Percentiles rank a stretch among this genome's conserved stretches.
Evolutionary conservation across 805 yeast genomes (phyloP).

Genomic region (Metschnikowia amazonensis): DNA sequence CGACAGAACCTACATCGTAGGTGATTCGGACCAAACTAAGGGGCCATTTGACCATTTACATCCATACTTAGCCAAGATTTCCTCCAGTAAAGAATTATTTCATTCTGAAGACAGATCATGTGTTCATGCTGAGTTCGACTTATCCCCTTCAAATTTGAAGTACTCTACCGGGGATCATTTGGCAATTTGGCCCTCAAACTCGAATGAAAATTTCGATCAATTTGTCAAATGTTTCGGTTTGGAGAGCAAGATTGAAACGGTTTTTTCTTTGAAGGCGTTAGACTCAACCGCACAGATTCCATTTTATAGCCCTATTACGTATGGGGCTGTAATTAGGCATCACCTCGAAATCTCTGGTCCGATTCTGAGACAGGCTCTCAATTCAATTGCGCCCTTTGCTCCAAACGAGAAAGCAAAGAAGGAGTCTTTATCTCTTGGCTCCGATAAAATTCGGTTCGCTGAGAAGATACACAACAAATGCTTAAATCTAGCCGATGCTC

Average conservation of each 20-base stretch:
- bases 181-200: slow-evolving; percentile 91
- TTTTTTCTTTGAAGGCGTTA: slow-evolving; percentile 60
- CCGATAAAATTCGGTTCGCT: slow-evolving; percentile 68
- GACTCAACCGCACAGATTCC: slow-evolving; percentile 66
- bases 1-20: slow-evolving; percentile 41
- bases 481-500: slow-evolving; percentile 72
- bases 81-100: slow-evolving; percentile 66
- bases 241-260: slow-evolving; percentile 45
- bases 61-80: slow-evolving; percentile 76
- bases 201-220: slow-evolving; percentile 66
- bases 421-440: slow-evolving; percentile 50
- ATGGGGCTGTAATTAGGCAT: slow-evolving; percentile 79
- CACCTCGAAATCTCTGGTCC: slow-evolving; percentile 91
- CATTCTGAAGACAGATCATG: slow-evolving; percentile 64
- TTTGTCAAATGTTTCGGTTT: slow-evolving; percentile 66
- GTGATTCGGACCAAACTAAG: slow-evolving; percentile 35
- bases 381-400: slow-evolving; percentile 73
- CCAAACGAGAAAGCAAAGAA: slow-evolving; percentile 59
- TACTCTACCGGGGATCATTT: slow-evolving; percentile 95
- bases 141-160: slow-evolving; percentile 66
- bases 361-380: slow-evolving; percentile 82
- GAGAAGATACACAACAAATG: slow-evolving; percentile 55
- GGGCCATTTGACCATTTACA: slow-evolving; percentile 81
- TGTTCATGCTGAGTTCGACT: slow-evolving; percentile 85
- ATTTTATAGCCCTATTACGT: slow-evolving; percentile 81